These are phyloP conservation scores for Gentiana macrophylla DNA, from an alignment of 257 asterid species.

Conservation along the genomic window DNA sequence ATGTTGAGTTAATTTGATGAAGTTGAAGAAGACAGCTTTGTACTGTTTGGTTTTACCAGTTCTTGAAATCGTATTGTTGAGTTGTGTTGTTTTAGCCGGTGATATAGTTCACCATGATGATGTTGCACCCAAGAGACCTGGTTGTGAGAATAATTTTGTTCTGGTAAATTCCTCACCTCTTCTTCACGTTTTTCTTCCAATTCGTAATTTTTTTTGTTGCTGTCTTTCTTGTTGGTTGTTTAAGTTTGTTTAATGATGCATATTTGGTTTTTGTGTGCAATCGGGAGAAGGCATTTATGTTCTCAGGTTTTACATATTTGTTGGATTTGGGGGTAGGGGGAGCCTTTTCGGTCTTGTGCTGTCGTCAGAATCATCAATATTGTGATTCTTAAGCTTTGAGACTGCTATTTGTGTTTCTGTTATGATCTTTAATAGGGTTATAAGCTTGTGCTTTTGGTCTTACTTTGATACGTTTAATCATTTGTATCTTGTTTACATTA, in stretches of 20 bases:
- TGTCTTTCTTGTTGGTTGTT: not conserved
- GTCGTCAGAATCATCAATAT: not conserved
- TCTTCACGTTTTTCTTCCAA: slow-evolving; percentile 5
- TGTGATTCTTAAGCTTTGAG: not conserved
- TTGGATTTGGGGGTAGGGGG: no score
- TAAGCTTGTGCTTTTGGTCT: no score
- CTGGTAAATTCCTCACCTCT: slow-evolving; percentile 36
- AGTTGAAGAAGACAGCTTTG: slow-evolving; percentile 31
- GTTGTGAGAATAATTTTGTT: slow-evolving; percentile 81
- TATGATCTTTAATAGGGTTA: no score
- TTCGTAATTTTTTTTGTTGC: not conserved
- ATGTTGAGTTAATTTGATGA: slow-evolving; percentile 23
- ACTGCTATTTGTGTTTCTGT: not conserved
- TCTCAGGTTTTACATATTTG: no score
- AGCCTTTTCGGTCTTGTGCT: not conserved
- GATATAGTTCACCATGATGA: slow-evolving; percentile 89
- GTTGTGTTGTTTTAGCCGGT: slow-evolving; percentile 53
- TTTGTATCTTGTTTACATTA: no score
- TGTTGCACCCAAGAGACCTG: slow-evolving; percentile 68
- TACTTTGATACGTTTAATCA: no score
- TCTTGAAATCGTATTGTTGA: slow-evolving; percentile 19
- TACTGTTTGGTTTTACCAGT: slow-evolving; percentile 27
- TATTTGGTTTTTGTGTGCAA: no score
- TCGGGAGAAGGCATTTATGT: no score
- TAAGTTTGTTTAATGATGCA: not conserved